These are phyloP conservation scores for Linaria vulgaris DNA, from an alignment of 257 asterid species.

Conservation along the genomic window DNA sequence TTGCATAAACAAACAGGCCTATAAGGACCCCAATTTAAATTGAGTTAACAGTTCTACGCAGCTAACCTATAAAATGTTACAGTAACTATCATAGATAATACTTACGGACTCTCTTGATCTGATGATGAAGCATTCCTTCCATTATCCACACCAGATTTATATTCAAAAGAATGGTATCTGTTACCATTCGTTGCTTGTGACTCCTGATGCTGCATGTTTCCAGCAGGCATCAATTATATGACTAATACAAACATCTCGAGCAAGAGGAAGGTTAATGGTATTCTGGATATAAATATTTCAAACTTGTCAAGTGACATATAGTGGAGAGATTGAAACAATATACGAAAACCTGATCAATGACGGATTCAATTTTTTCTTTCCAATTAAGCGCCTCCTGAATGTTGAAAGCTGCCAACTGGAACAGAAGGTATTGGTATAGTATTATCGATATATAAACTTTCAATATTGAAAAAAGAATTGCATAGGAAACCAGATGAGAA, in stretches of 20 bases:
- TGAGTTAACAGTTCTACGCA: neutral
- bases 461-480: constrained; percentile 13
- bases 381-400: constrained; percentile 86
- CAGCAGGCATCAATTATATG: constrained; percentile 32
- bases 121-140: constrained; percentile 75
- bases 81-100: constrained; percentile 22
- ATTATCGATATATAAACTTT: constrained; percentile 18
- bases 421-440: constrained; percentile 24
- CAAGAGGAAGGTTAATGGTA: constrained; percentile 16
- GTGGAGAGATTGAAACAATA: constrained; percentile 22
- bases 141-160: constrained; percentile 60
- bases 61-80: neutral
- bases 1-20: constrained; percentile 7
- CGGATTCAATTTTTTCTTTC: constrained; percentile 83
- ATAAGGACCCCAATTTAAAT: neutral
- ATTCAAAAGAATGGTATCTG: constrained; percentile 67
- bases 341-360: constrained; percentile 78
- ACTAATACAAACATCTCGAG: constrained; percentile 21
- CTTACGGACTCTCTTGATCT: constrained; percentile 88
- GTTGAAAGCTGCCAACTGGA: constrained; percentile 97
- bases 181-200: constrained; percentile 55
- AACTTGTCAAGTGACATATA: constrained; percentile 13
- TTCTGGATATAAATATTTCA: constrained; percentile 15
- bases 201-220: constrained; percentile 72
- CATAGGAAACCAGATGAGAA: constrained; percentile 2